Percentiles rank a stretch among this genome's conserved stretches.
Conservation (phyloP, 345 rosid species). For the thale cress (Arabidopsis thaliana) region TAIR10.1 NC_003074.8:5245001-5245500, state of each 20-base stretch:
- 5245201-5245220: constrained; percentile 33
- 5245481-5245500: background rate
- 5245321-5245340: constrained; percentile 23
- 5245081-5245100: constrained; percentile 22
- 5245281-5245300: constrained; percentile 25
- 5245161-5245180: constrained; percentile 40
- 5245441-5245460: background rate
- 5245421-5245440: background rate
- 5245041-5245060: constrained; percentile 5
- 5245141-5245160: constrained; percentile 40
- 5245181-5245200: constrained; percentile 27
- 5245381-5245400: constrained; percentile 6
- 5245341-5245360: constrained; percentile 32
- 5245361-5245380: constrained; percentile 19
- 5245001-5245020: constrained; percentile 69
- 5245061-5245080: constrained; percentile 13
- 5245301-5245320: constrained; percentile 27
- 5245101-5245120: constrained; percentile 23
- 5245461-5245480: background rate
- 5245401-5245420: constrained; percentile 12
- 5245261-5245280: constrained; percentile 16
- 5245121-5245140: constrained; percentile 41
- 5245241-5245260: background rate
- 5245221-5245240: constrained; percentile 37
- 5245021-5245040: constrained; percentile 68